Evolutionary conservation across 305 asterid species (phyloP).

Genomic region (Fraxinus albicans): DNA sequence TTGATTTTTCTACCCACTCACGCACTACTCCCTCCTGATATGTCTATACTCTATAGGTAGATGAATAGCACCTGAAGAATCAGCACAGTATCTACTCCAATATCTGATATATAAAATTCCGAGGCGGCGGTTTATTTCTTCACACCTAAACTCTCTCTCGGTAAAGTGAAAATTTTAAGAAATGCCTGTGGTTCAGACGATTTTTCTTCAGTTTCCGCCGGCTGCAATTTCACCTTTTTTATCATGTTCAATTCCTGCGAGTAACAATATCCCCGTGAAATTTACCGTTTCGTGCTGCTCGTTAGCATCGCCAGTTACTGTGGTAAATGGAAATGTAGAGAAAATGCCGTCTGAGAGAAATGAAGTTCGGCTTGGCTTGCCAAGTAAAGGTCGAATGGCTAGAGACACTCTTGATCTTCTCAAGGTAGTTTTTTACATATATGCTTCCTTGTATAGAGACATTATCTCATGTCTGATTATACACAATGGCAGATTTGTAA

Average conservation of each 20-base stretch:
- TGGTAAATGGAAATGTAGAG: constrained; percentile 39
- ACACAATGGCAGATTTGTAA: neutral
- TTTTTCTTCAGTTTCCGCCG: neutral
- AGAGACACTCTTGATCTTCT: constrained; percentile 56
- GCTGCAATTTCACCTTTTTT: neutral
- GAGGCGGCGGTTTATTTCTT: neutral
- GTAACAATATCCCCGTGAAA: constrained; percentile 22
- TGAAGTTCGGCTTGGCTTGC: constrained; percentile 56
- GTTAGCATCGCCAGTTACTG: constrained; percentile 24
- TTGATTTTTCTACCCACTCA: too few relatives aligned
- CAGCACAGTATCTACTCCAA: neutral
- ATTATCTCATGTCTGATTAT: neutral
- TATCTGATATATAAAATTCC: neutral
- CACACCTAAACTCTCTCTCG: neutral
- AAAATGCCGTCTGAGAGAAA: constrained; percentile 26
- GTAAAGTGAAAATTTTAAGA: neutral
- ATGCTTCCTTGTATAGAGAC: neutral
- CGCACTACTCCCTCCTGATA: too few relatives aligned
- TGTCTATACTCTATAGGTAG: too few relatives aligned
- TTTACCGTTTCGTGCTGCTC: constrained; percentile 35
- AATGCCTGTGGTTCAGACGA: neutral
- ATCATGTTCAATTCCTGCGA: neutral
- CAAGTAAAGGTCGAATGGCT: constrained; percentile 74
- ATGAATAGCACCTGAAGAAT: neutral
- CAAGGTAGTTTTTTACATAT: constrained; percentile 31